Base-by-base conservation (phyloP, 352 stramenopile genomes). In the Pilasporangium apinafurcum region DNA sequence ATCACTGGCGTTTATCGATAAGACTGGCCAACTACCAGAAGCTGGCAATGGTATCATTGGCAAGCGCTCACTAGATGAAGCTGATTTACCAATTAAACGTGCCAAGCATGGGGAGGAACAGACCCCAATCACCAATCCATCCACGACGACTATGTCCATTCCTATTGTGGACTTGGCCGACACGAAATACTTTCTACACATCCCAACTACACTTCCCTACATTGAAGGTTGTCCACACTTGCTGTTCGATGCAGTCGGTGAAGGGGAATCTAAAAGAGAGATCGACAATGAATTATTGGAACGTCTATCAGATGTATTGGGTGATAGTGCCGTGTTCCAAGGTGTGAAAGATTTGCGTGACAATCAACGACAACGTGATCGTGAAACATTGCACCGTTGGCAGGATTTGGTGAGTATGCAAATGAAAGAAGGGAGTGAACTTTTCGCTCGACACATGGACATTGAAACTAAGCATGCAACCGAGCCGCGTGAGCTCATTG, bases 381-480 rank as follows among this genome's bases (percentile, higher is more conserved):
- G 68, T 0, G 78, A 86, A 40, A 85, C 75, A 60, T 38, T 90
- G 14, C 81, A 85, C 27, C 78, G 78, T 14, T 90, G 78, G 78
- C 78, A 90, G 48, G 78, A 90, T 22, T 60, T 90, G 21, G 63
- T 90, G 16, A 59, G 59, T 7, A 86, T 83, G 74, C 78, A 90
- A 45, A 90, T 90, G 78, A 87, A 88, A 36, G 78, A 90, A 57
- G 74, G 78, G 24, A 76, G 61, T 27, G 77, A 87, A 22, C 48
- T 90, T 14, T 87, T 78, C 36, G 56, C 62, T 5, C 72, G 71
- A 12, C 77, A 90, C 20, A 52, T 67, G 10, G 59, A 59, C 20
- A 42, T 68, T 0, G 74, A 86, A 39, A 68, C 68, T 53, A 53
- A 74, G 42, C 56, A 60, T 17, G 62, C 62, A 0, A 58, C 55